Percentiles rank a stretch among this genome's conserved stretches.
These are phyloP conservation scores for Globisporangium parvum DNA, from an alignment of 352 stramenopile genomes.

Conservation along the genomic window DNA sequence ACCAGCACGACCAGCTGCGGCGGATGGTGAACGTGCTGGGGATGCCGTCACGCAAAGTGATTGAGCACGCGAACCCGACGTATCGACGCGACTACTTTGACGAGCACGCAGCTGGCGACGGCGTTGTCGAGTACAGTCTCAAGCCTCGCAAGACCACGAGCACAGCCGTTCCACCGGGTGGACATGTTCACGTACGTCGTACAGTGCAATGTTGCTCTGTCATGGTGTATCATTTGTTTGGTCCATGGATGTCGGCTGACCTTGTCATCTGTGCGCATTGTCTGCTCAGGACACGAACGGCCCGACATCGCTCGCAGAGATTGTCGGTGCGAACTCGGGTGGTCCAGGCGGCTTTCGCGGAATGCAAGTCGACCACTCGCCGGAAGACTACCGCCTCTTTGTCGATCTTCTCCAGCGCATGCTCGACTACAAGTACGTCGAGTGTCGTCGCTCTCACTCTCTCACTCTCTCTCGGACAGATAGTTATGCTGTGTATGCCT, in stretches of 20 bases:
- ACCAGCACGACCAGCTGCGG: conserved; percentile 96
- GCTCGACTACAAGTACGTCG: conserved; percentile 91
- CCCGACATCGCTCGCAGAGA: conserved; percentile 45
- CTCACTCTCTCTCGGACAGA: too few relatives aligned
- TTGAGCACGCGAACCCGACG: conserved; percentile 81
- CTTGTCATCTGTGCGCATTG: neutral
- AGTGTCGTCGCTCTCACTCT: too few relatives aligned
- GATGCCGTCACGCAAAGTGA: conserved; percentile 89
- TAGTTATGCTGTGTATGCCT: neutral
- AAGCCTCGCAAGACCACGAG: conserved; percentile 52
- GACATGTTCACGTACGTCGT: conserved; percentile 21
- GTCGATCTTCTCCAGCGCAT: conserved; percentile 93
- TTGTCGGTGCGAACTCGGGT: conserved; percentile 43
- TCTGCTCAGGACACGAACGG: conserved; percentile 22
- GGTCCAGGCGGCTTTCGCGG: conserved; percentile 30
- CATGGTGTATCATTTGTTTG: neutral
- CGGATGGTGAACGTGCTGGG: conserved; percentile 95
- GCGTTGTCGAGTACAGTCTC: conserved; percentile 53
- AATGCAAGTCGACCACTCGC: conserved; percentile 63
- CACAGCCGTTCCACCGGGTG: conserved; percentile 13
- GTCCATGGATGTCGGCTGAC: conserved; percentile 2
- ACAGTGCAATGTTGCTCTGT: neutral
- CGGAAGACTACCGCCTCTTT: conserved; percentile 89
- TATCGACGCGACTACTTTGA: conserved; percentile 92
- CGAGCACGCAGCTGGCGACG: conserved; percentile 58